Evolutionary conservation across 495 filamentous ascomycete genomes (phyloP).

Genomic region (Rhypophila decipiens): DNA sequence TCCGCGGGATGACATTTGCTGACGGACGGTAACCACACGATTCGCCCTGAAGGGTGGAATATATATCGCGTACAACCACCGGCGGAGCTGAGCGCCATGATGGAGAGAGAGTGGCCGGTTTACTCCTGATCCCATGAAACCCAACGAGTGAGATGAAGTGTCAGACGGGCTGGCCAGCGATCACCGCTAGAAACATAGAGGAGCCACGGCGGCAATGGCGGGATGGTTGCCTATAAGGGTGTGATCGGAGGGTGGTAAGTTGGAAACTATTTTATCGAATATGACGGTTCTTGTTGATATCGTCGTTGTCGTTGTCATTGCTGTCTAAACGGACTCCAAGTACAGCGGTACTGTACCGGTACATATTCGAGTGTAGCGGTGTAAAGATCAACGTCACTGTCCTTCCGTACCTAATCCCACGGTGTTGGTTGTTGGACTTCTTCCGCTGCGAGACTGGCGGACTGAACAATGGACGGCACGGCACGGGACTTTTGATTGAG

Average conservation of each 20-base stretch:
- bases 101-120: background rate
- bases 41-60: background rate
- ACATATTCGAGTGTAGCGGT: no score
- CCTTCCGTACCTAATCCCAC: no score
- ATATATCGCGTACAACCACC: background rate
- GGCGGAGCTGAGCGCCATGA: background rate
- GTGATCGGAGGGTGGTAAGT: no score
- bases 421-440: no score
- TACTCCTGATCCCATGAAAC: background rate
- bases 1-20: constrained; percentile 11
- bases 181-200: background rate
- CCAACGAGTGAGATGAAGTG: background rate
- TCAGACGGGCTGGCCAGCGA: background rate
- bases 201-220: background rate
- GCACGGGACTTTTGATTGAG: background rate
- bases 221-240: background rate
- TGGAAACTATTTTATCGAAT: no score
- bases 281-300: no score
- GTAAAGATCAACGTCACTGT: no score
- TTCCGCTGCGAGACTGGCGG: no score
- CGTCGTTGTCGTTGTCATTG: no score
- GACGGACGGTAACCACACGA: constrained; percentile 1
- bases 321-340: no score
- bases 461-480: no score
- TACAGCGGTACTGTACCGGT: no score